Base-by-base conservation (phyloP, 177 flowering plant genomes). In the Vitis hybrid region DNA sequence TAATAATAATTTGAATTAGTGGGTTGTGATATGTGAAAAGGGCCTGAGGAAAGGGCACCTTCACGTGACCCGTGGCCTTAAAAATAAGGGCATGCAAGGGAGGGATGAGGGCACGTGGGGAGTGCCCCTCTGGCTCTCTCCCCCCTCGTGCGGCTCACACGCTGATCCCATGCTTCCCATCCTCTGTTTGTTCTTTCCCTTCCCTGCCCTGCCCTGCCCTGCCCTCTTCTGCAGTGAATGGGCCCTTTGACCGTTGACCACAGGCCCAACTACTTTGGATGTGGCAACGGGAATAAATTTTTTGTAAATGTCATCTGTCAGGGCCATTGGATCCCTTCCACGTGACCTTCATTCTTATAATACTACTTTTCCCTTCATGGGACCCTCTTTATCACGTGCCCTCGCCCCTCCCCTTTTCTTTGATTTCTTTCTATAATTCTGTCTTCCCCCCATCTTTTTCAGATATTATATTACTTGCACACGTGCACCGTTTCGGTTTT, bases 271-370 rank as follows among this genome's bases (percentile, higher is more conserved):
- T 5, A 3, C 8, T 2, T 1, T 60, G 29, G 29, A 26, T 26
- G 29, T 26, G 29, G 29, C 29, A 26, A 26, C 29, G 29, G 29
- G 29, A 26, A 26, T 58, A 58, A 58, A 20, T 20, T 60, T 16
- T 60, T 60, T 60, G 13, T 60, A 60, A 11, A 10, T 19, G 26
- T 20, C 9, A 16, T 58, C 2, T 60, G 45, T 60, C 63, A 67
- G 72, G 8, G 74, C 60, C 78, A 67, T 77, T 65, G 83, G 81
- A 86, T 81, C 83, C 80, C 76, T 75, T 81, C 84, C 90, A 86
- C 85, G 86, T 86, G 87, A 84, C 75, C 16, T 72, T 64, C 79
- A 61, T 68, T 3, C 39, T 60, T 68, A 53, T 48, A 53, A 58
- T 65, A 58, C 2, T 72, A 39, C 60, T 72, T 20, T 62, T 52